These are phyloP conservation scores for Dothideomycetidae sp. DNA, from an alignment of 2,329 filamentous ascomycete genomes.

Conservation along the genomic window DNA sequence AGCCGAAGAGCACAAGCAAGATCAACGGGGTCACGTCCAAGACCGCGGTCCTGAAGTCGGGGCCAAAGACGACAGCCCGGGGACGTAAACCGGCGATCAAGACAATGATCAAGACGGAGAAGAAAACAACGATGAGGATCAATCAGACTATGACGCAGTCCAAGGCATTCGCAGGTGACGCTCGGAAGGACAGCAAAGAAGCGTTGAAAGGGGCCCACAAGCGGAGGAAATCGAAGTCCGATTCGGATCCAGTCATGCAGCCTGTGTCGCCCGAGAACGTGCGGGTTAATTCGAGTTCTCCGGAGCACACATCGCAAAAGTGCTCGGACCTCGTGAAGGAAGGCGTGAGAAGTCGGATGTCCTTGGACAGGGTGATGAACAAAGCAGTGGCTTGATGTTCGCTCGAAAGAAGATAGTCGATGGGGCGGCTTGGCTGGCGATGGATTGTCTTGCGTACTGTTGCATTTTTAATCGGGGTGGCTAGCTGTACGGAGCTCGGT, in stretches of 20 bases:
- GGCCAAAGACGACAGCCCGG: constrained; percentile 1
- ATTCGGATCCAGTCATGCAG: constrained; percentile 1
- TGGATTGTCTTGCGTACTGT: too few species aligned
- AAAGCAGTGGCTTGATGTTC: background rate
- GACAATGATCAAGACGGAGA: constrained; percentile 8
- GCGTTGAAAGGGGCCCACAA: constrained; percentile 9
- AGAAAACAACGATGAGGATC: constrained; percentile 11
- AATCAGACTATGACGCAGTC: constrained; percentile 8
- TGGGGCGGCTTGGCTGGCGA: too few species aligned
- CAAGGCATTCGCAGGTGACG: constrained; percentile 4
- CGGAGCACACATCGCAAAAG: background rate
- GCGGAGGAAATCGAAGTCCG: constrained; percentile 2
- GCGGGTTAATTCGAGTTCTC: constrained; percentile 3
- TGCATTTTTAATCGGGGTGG: background rate
- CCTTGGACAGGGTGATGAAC: background rate
- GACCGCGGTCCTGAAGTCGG: constrained; percentile 10
- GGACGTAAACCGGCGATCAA: background rate
- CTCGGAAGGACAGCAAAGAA: constrained; percentile 15
- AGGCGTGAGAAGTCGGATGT: background rate
- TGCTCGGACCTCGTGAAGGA: background rate
- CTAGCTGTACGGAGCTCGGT: constrained; percentile 4
- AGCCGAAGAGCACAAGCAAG: constrained; percentile 11
- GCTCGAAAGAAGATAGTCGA: too few species aligned
- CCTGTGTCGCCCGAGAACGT: constrained; percentile 6
- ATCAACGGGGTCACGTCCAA: constrained; percentile 12